Conservation (phyloP, 73 alveolate genomes). For the Uronychia binucleata region DNA sequence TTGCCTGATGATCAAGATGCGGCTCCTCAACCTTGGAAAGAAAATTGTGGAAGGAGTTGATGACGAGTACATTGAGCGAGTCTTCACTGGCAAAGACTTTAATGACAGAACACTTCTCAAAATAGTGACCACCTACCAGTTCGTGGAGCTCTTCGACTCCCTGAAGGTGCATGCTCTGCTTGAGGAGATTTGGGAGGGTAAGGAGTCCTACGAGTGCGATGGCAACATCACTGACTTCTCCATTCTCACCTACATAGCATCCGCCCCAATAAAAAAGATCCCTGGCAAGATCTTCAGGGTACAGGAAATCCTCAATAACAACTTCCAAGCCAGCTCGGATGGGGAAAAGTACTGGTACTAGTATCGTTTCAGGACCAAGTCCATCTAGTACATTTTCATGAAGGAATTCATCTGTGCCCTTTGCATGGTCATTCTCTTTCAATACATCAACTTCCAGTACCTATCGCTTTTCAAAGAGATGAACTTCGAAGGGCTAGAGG, state of each 20-base stretch:
- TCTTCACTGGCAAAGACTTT: conserved; percentile 53
- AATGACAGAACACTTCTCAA: conserved; percentile 43
- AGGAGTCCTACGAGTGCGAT: conserved; percentile 61
- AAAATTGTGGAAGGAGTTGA: conserved; percentile 35
- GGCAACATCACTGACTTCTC: conserved; percentile 47
- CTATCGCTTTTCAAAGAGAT: conserved; percentile 18
- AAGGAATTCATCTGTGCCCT: conserved; percentile 53
- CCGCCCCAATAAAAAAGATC: conserved; percentile 7
- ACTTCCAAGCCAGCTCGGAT: conserved; percentile 30
- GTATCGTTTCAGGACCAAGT: conserved; percentile 41
- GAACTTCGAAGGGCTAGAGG: conserved; percentile 11
- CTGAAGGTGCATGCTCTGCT: conserved; percentile 49
- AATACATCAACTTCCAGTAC: conserved; percentile 42
- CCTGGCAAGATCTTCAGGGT: conserved; percentile 34
- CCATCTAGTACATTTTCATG: conserved; percentile 37
- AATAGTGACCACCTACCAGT: conserved; percentile 20
- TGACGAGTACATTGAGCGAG: conserved; percentile 47
- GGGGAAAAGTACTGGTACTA: conserved; percentile 62
- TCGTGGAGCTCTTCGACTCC: conserved; percentile 32
- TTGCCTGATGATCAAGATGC: conserved; percentile 7
- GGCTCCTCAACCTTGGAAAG: conserved; percentile 22
- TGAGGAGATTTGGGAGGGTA: conserved; percentile 62
- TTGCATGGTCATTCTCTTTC: conserved; percentile 38
- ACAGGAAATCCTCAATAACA: conserved; percentile 23
- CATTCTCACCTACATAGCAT: conserved; percentile 20